These are phyloP conservation scores for Dryadomyces quercivorus DNA, from an alignment of 2,329 filamentous ascomycete species.

Conservation along the genomic window DNA sequence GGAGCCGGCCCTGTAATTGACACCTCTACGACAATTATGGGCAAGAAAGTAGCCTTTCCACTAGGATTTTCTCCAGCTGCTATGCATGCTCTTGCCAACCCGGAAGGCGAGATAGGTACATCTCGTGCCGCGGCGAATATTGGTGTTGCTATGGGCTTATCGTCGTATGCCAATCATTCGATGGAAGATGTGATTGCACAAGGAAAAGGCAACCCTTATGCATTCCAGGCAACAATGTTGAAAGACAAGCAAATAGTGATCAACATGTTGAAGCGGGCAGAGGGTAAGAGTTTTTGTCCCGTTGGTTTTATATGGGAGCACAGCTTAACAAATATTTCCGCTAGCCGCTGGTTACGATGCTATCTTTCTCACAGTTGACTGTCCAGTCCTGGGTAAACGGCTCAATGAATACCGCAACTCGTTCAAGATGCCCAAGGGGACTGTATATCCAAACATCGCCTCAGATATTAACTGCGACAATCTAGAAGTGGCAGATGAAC, in stretches of 20 bases:
- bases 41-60: conserved; percentile 28
- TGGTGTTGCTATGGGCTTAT: conserved; percentile 33
- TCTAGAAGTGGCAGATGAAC: not conserved
- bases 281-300: not conserved
- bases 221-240: conserved; percentile 40
- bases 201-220: conserved; percentile 27
- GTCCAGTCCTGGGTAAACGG: conserved; percentile 37
- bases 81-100: conserved; percentile 38
- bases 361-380: conserved; percentile 41
- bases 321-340: not conserved
- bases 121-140: conserved; percentile 30
- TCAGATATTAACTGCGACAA: not conserved
- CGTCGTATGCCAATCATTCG: conserved; percentile 30
- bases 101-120: conserved; percentile 37
- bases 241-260: conserved; percentile 30
- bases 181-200: conserved; percentile 32
- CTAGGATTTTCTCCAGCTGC: conserved; percentile 41
- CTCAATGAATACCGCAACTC: conserved; percentile 41
- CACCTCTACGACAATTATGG: conserved; percentile 28
- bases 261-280: conserved; percentile 20
- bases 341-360: conserved; percentile 3
- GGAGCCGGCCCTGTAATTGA: not conserved
- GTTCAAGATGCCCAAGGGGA: conserved; percentile 31
- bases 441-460: conserved; percentile 16
- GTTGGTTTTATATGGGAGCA: no score